Evolutionary conservation across 768 basidiomycete species (phyloP).

Genomic region (Auricularia sp.): DNA sequence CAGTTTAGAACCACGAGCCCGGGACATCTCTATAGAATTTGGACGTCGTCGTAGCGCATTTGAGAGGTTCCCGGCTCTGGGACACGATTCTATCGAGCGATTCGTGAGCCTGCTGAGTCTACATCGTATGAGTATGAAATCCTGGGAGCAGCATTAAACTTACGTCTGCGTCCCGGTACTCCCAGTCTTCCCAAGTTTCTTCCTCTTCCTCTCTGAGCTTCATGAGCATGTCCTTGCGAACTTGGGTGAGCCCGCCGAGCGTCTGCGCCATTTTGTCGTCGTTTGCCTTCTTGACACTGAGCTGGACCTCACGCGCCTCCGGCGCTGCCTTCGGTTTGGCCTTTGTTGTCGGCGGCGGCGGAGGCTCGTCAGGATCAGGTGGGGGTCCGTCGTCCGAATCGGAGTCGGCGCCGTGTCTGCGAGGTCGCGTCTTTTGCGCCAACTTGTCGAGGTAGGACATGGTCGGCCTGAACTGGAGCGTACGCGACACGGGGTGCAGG

Average conservation of each 20-base stretch:
- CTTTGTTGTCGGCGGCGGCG: conserved; percentile 28
- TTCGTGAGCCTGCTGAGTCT: conserved; percentile 50
- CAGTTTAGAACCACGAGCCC: conserved; percentile 17
- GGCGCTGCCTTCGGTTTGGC: conserved; percentile 18
- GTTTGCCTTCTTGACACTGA: conserved; percentile 52
- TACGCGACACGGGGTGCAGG: conserved; percentile 67
- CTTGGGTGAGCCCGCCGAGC: conserved; percentile 56
- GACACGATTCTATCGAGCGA: conserved; percentile 59
- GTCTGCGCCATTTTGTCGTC: conserved; percentile 47
- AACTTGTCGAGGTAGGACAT: conserved; percentile 70
- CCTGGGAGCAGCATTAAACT: background rate
- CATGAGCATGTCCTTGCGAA: conserved; percentile 66
- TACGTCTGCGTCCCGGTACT: conserved; percentile 59
- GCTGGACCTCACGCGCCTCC: conserved; percentile 70
- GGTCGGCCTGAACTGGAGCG: conserved; percentile 74
- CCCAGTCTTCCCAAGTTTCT: conserved; percentile 60
- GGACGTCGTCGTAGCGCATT: conserved; percentile 44
- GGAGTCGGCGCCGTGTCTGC: conserved; percentile 43
- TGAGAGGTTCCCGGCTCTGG: conserved; percentile 37
- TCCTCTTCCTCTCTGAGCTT: conserved; percentile 69
- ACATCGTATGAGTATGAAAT: background rate
- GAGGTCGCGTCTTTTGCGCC: conserved; percentile 45
- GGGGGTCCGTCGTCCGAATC: conserved; percentile 75
- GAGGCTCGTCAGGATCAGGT: conserved; percentile 65
- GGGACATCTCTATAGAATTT: conserved; percentile 37